Base-by-base conservation (phyloP, 306 rosid genomes). In the Cucumis cinereus region DNA sequence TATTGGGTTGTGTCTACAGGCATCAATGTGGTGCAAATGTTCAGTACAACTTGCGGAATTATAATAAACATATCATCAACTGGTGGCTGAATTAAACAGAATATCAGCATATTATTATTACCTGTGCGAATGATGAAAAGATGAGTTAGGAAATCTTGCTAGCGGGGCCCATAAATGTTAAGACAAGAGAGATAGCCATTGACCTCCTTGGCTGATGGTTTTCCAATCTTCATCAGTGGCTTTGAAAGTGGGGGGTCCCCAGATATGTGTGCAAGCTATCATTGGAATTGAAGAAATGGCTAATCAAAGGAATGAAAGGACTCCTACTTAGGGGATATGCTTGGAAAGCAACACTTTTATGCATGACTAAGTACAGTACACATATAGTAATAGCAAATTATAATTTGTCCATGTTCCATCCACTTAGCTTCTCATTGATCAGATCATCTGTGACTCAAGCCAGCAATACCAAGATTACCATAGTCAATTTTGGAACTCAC, bases 231-330 rank as follows among this genome's bases (percentile, higher is more conserved):
- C 74, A 79, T 79, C 76, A 78, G 84, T 88, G 92, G 88, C 82
- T 87, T 85, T 83, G 77, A 85, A 87, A 90, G 89, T 86, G 81
- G 83, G 81, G 87, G 88, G 90, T 84, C 90, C 90, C 83, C 85
- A 83, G 84, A 74, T 69, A 78, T 76, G 79, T 77, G 79, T 55
- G 82, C 84, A 81, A 75, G 77, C 80, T 81, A 82, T 86, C 85
- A 82, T 86, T 89, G 86, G 86, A 84, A 79, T 41, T 14, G 75
- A 68, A 79, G 43, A 77, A 75, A 77, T 81, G 84, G 82, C 82
- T 75, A 84, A 85, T 87, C 82, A 80, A 81, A 83, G 64, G 83
- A 83, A 84, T 84, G 76, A 87, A 84, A 69, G 30, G 84, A 81
- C 82, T 77, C 63, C 53, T 82, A 76, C 74, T 56, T 54, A 77